These are phyloP conservation scores for Huntiella savannae DNA, from an alignment of 2,329 filamentous ascomycete species.

Conservation along the genomic window DNA sequence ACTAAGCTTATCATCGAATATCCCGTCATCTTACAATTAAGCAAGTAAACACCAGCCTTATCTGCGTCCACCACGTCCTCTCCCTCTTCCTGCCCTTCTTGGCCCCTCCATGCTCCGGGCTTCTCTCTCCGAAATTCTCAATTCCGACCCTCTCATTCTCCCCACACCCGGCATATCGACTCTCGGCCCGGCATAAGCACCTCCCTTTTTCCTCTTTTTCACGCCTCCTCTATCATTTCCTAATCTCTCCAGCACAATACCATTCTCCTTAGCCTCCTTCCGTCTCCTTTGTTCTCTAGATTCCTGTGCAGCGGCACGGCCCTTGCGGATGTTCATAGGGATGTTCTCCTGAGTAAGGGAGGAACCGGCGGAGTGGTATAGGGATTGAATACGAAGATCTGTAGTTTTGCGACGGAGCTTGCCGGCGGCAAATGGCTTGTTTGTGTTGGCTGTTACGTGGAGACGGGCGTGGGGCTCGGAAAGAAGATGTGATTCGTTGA, in stretches of 20 bases:
- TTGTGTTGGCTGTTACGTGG: conserved; percentile 17
- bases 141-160: conserved; percentile 56
- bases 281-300: conserved; percentile 52
- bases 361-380: conserved; percentile 48
- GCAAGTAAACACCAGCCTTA: too few relatives aligned
- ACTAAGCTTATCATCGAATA: too few relatives aligned
- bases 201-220: conserved; percentile 22
- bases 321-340: conserved; percentile 72
- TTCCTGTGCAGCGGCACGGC: conserved; percentile 52
- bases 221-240: conserved; percentile 16
- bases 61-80: conserved; percentile 17
- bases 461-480: conserved; percentile 28
- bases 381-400: conserved; percentile 63
- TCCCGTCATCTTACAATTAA: too few relatives aligned
- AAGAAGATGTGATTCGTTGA: conserved; percentile 82
- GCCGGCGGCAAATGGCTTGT: conserved; percentile 34
- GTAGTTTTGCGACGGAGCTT: conserved; percentile 62
- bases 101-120: conserved; percentile 47
- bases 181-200: conserved; percentile 31
- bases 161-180: conserved; percentile 67
- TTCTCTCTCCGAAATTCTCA: conserved; percentile 63
- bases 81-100: conserved; percentile 16
- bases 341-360: conserved; percentile 66
- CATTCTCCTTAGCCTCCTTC: conserved; percentile 70
- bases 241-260: conserved; percentile 59